Evolutionary conservation across 2,329 filamentous ascomycete genomes (phyloP), one percentile per base, ranked within the genome.

Genomic region (Epichloe sp.): DNA sequence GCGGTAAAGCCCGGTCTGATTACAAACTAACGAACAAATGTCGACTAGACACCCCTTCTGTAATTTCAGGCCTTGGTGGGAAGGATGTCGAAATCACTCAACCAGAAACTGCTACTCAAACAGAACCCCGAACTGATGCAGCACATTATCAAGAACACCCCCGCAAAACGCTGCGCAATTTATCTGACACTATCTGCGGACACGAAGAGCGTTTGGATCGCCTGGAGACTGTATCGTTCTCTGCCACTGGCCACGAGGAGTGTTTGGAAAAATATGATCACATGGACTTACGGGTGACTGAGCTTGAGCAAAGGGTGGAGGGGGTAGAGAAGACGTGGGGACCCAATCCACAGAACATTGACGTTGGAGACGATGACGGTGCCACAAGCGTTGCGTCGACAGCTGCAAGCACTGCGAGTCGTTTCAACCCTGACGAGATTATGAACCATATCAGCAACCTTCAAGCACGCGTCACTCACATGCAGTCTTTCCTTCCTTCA

Each of bases 171-270:
- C 65, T 78, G 49, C 68, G 69, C 52, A 69, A 73, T 44, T 56
- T 80, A 7, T 68, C 72, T 4, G 71, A 76, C 43, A 71, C 73
- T n/a, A 72, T 83, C 53, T 70, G 76, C 52, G 74, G 76, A 17
- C 78, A 88, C 53, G 79, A 80, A 38, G 73, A 77, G 49, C 80
- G 86, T 2, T 64, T 91, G 12, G 82, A 86, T 47, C 70, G 73
- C 51, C 71, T 90, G 5, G 86, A 91, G 65, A 86, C 76, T 48
- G 71, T 77, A 1, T 88, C 84, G 0, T 86, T 88, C 59, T 79
- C 80, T 23, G 74, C 78, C 43, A 72, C 75, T 17, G 75, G 76
- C n/a, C 76, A 85, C 46, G 85, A 88, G 21, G 82, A 86, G 38
- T 78, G 86, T 47, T 71, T 81, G 17, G 83, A 87, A 19, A 80